Evolutionary conservation across 257 asterid genomes (phyloP).

Genomic region (Haberlea rhodopensis): DNA sequence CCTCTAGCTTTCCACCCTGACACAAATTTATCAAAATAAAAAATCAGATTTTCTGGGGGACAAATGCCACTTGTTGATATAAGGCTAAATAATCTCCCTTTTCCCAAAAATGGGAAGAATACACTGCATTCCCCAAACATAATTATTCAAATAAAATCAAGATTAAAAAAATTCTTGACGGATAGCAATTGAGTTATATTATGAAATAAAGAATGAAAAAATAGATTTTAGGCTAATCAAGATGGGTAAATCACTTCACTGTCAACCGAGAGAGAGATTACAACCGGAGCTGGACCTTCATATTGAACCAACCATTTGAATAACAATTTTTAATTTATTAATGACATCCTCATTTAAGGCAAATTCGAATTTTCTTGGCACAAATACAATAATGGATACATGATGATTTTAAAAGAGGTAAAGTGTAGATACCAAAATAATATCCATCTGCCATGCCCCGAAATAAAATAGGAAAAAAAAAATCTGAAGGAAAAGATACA

Average conservation of each 20-base stretch:
- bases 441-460: background rate
- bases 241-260: too few species aligned
- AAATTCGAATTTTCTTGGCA: background rate
- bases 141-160: background rate
- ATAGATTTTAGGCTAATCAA: background rate
- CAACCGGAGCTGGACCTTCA: too few species aligned
- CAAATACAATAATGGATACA: background rate
- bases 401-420: background rate
- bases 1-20: constrained; percentile 68
- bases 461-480: background rate
- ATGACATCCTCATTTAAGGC: background rate
- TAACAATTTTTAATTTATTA: too few species aligned
- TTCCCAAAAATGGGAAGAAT: background rate
- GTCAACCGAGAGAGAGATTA: too few species aligned
- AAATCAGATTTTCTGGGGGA: background rate
- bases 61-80: background rate
- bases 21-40: constrained; percentile 5
- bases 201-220: background rate
- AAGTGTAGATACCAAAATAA: background rate
- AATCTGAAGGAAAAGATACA: background rate
- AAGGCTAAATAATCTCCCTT: background rate
- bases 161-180: too few species aligned
- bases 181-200: background rate
- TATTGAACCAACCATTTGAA: background rate
- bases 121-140: background rate